Conservation (phyloP, 495 filamentous ascomycete species). For the Talaromyces trachyspermus region DNA sequence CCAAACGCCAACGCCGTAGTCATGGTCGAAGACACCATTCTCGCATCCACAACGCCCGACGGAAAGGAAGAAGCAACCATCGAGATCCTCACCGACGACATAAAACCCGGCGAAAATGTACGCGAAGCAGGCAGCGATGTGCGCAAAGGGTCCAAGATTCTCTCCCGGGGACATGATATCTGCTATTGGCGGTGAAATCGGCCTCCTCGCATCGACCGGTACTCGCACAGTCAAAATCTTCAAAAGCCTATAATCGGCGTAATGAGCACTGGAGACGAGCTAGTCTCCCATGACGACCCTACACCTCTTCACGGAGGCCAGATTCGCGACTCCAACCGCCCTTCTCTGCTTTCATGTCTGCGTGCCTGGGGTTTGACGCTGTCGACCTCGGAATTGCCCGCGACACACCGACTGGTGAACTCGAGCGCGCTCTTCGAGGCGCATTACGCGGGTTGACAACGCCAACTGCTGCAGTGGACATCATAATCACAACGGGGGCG, state of each 20-base stretch:
- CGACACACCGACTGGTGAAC: constrained; percentile 62
- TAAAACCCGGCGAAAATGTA: constrained; percentile 77
- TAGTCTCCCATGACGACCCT: constrained; percentile 66
- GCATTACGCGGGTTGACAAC: constrained; percentile 52
- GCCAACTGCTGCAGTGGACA: constrained; percentile 45
- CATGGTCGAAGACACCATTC: constrained; percentile 91
- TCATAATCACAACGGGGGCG: constrained; percentile 92
- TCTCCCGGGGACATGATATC: constrained; percentile 74
- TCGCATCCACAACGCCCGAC: constrained; percentile 66
- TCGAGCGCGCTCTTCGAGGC: constrained; percentile 68
- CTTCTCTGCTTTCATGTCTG: constrained; percentile 71
- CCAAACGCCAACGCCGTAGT: constrained; percentile 84
- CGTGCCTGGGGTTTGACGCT: constrained; percentile 69
- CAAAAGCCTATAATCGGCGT: constrained; percentile 75
- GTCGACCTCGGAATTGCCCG: constrained; percentile 82
- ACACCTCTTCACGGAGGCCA: constrained; percentile 64
- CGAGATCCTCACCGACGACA: constrained; percentile 70
- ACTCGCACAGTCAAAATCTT: constrained; percentile 65
- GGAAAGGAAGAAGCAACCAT: constrained; percentile 79
- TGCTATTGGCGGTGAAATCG: constrained; percentile 82
- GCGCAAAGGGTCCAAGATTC: constrained; percentile 54
- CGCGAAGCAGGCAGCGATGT: constrained; percentile 90
- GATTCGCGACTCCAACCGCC: constrained; percentile 89
- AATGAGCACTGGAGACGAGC: constrained; percentile 90
- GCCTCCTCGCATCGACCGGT: constrained; percentile 80